Base-by-base conservation (phyloP, 768 basidiomycete species). In the Steccherinum ochraceum region DNA sequence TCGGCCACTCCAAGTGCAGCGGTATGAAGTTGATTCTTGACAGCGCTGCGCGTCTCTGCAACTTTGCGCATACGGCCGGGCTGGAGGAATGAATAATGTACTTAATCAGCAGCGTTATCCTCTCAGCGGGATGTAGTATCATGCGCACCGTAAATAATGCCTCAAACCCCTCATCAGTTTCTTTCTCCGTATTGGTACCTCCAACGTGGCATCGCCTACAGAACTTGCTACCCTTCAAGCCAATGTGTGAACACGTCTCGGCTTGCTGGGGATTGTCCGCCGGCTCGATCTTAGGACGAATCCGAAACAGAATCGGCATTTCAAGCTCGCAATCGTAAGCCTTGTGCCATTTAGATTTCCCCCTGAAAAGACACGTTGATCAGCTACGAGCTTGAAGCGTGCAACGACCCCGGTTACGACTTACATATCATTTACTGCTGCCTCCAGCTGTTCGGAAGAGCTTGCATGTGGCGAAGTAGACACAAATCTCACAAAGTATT, bases 391-490 rank as follows among this genome's bases (percentile, higher is more conserved):
- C n/a, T n/a, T n/a, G n/a, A n/a, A n/a, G n/a, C n/a, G n/a, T n/a
- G n/a, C n/a, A n/a, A n/a, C n/a, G n/a, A n/a, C n/a, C n/a, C n/a
- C n/a, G n/a, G n/a, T n/a, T n/a, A 49, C 35, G 11, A 39, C 35
- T 39, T n/a, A 57, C n/a, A 73, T 67, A 5, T 59, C 48, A 4
- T 59, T 20, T 42, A 67, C 62, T 7, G 73, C 58, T 0, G 59
- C 67, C 3, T 61, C 55, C 45, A 72, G 69, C 46, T 75, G 72
- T 50, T 76, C 75, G 1, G 64, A 48, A n/a, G 67, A 52, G 5
- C 55, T 53, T 0, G 73, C 71, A 51, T 67, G 51, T 4, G 61
- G 64, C 2, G 72, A 77, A 0, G 71, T 71, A 4, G 68, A 72
- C 1, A 70, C 50, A 51, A 75, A 75, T 19, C 68, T 68, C 19